Base-by-base conservation (phyloP, 2,329 filamentous ascomycete species). In the Tolypocladium nubicola region DNA sequence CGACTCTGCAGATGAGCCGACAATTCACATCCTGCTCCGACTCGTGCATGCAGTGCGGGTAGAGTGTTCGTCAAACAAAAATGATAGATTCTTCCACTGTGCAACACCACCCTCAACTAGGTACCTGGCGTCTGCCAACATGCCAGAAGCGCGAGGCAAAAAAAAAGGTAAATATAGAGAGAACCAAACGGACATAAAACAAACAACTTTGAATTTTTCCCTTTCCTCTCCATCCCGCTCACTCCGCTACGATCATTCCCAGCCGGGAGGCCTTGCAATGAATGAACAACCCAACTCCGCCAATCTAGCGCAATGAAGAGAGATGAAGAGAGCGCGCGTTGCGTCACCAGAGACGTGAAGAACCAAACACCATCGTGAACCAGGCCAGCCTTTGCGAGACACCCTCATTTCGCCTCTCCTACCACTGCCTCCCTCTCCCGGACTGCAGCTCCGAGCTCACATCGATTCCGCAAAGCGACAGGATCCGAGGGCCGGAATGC, bases 241-340 rank as follows among this genome's bases (percentile, higher is more conserved):
- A 59, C 61, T 61, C 62, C 60, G 59, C 62, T 60, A 59, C 61
- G 58, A 62, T 59, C 57, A 61, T 63, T 60, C 56, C 62, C 57
- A 55, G 59, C 56, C 59, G 56, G 59, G 55, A 59, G 57, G 58
- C 59, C 55, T 61, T 59, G 52, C 54, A 54, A 55, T 47, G 56
- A 61, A 59, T 54, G 57, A 62, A 62, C 57, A 62, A 63, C 62
- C 62, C 60, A 64, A 64, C 63, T 62, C 63, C 63, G 55, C 63
- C 62, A 64, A 61, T 64, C 63, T 65, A 64, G 63, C 58, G 62
- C 63, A 64, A 64, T 63, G 61, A 63, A 57, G 57, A 60, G 61
- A 62, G 58, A 62, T 56, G 57, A 53, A 53, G 55, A 53, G 55
- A 45, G 55, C 33, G 56, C 23, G 23, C 23, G 23, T 26, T 26